phyloP scores from a whole-genome alignment of 345 rosid genomes.

The Draba incana region DNA sequence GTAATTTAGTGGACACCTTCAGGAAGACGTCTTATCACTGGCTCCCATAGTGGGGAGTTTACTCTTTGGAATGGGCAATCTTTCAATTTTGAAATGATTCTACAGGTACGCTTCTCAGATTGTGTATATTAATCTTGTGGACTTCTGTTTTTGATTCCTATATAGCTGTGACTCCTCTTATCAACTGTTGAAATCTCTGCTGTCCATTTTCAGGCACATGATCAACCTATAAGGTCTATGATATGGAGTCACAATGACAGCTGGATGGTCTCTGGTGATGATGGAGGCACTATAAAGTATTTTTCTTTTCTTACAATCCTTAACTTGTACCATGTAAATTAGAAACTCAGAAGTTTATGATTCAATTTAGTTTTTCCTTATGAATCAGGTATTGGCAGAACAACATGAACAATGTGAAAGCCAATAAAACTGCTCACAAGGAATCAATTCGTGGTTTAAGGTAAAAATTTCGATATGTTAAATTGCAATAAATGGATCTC shows the following conservation, averaged over 20 bases:
- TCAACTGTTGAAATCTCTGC: conserved; percentile 30
- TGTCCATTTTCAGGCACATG: conserved; percentile 90
- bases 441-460: conserved; percentile 93
- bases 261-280: conserved; percentile 99
- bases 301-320: background rate
- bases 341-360: conserved; percentile 6
- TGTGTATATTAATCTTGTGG: conserved; percentile 6
- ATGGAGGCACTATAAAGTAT: conserved; percentile 94
- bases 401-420: conserved; percentile 97
- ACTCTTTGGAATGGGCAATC: conserved; percentile 99
- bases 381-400: conserved; percentile 92
- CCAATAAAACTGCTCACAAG: conserved; percentile 91
- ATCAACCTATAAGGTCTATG: conserved; percentile 97
- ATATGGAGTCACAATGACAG: conserved; percentile 97
- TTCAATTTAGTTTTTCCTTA: conserved; percentile 3
- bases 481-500: background rate
- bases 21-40: conserved; percentile 94
- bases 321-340: conserved; percentile 14
- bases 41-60: conserved; percentile 97
- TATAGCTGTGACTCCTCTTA: conserved; percentile 1
- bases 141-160: background rate
- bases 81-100: conserved; percentile 95
- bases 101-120: conserved; percentile 62
- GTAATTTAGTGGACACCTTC: conserved; percentile 90
- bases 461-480: conserved; percentile 42